Evolutionary conservation across 495 filamentous ascomycete species (phyloP).

Genomic region (Hyaloscypha bicolor): DNA sequence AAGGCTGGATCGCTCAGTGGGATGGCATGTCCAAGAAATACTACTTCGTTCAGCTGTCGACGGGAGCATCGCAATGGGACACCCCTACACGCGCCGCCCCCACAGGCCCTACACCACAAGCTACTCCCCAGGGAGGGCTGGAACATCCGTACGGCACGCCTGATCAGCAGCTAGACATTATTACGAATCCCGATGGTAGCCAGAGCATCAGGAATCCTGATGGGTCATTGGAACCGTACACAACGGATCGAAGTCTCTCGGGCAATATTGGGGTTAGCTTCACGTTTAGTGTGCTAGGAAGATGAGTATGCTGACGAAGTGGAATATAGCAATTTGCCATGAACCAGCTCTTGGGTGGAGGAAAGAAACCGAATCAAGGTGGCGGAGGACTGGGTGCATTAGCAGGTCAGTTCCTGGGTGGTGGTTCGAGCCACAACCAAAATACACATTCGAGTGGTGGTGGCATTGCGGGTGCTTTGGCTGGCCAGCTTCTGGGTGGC

Average conservation of each 20-base stretch:
- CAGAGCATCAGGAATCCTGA: constrained; percentile 52
- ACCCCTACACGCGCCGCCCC: constrained; percentile 68
- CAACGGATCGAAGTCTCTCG: constrained; percentile 26
- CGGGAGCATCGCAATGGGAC: constrained; percentile 77
- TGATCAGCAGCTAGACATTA: constrained; percentile 40
- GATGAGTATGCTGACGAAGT: constrained; percentile 1
- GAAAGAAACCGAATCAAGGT: constrained; percentile 16
- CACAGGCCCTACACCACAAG: constrained; percentile 49
- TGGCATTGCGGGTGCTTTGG: constrained; percentile 33
- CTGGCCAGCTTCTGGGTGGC: constrained; percentile 30
- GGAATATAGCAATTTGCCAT: constrained; percentile 28
- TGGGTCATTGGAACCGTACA: constrained; percentile 48
- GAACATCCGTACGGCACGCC: constrained; percentile 57
- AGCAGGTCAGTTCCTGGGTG: constrained; percentile 27
- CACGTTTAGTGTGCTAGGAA: neutral
- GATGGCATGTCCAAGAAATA: constrained; percentile 72
- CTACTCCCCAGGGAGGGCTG: constrained; percentile 46
- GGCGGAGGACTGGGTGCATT: constrained; percentile 21
- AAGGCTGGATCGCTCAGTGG: constrained; percentile 87
- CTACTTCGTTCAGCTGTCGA: constrained; percentile 79
- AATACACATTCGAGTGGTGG: constrained; percentile 17
- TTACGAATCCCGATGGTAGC: constrained; percentile 54
- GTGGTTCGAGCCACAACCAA: constrained; percentile 20
- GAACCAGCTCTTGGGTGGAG: constrained; percentile 28
- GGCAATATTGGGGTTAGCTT: constrained; percentile 27